Evolutionary conservation across 2,329 filamentous ascomycete genomes (phyloP), one percentile per base, ranked within the genome.

Genomic region (Pyrenophora tritici-repentis): DNA sequence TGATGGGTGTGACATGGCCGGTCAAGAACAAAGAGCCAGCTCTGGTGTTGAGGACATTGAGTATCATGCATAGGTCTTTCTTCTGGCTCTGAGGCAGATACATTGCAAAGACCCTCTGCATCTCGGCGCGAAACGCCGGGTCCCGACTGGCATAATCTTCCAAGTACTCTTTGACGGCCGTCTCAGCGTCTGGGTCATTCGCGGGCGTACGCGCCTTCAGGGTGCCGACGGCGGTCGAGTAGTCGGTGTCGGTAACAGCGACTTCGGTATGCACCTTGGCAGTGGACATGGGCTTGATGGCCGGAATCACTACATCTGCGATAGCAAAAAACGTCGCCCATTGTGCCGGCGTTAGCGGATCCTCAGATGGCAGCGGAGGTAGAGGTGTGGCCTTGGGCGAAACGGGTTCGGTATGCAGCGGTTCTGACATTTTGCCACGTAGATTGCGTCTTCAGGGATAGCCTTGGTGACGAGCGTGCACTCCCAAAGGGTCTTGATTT

Each of bases 21-120:
- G 88, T 91, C 39, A 90, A 76, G 5, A 88, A 68, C 14, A 88
- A 72, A 20, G 85, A 84, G 20, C 87, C 87, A 3, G 81, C 69
- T 29, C 83, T 81, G 17, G 85, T 86, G 53, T 83, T 78, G 16
- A 86, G 73, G 3, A 80, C 70, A 45, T 74, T 81, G 50, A 86
- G 66, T 10, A 86, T 74, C 53, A 81, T 71, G 1, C 72, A 62
- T n/a, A 86, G 65, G 6, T 78, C 76, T 49, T 78, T 80, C 51
- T 68, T 76, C 3, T 76, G 75, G 22, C 79, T 76, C 2, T 76
- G 68, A 14, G 79, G 79, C 52, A 85, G 74, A 55, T 79, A 75
- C 9, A 77, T 48, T 1, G 73, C 75, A 18, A 86, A 66, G 1
- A 81, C 69, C 6, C 81, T 76, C 16, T 76, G 70, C 4, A 85